Evolutionary conservation across 2,329 filamentous ascomycete species (phyloP), one percentile per base, ranked within the genome.

Genomic region (Fusarium sarcochroum): DNA sequence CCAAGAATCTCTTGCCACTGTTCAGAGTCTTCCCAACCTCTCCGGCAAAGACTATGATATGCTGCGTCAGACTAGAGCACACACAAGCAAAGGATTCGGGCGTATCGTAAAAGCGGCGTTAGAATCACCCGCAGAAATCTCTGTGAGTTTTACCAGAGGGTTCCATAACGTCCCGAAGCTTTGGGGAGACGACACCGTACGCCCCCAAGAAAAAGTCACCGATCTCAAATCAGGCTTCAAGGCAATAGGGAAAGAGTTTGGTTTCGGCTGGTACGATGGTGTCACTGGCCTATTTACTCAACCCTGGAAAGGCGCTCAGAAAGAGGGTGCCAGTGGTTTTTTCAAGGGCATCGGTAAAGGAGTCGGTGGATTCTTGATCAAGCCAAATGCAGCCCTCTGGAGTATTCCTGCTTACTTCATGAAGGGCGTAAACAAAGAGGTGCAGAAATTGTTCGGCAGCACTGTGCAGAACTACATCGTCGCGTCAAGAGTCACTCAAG

Each of bases 141-240:
- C 92, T 34, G 79, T 97, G 41, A 18, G 91, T 1, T 80, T 97
- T 34, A 91, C 93, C 1, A 91, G 91, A 77, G 94, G 93, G 0
- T 95, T 97, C 76, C 91, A 94, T 75, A 97, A 97, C 73, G 90
- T 91, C 4, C 93, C 94, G 0, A 90, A 89, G 70, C 81, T 97
- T 2, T 97, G 96, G 75, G 91, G 93, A 44, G 93, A 96, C 74
- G 88, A 92, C 5, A 93, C 89, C 2, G 90, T 97, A 1, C 86
- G 92, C 11, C 90, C 90, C 23, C 82, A 86, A 2, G 90, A 93
- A 57, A 92, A 91, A 70, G 91, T 97, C 9, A 93, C 91, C 0
- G 91, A 89, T 57, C 82, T 97, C 52, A 85, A 87, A 56, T 92
- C 89, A 66, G 94, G 94, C 0, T 78, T 97, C 23, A 89, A 85